Evolutionary conservation across 495 filamentous ascomycete genomes (phyloP).

Genomic region (Penicillium lagena): DNA sequence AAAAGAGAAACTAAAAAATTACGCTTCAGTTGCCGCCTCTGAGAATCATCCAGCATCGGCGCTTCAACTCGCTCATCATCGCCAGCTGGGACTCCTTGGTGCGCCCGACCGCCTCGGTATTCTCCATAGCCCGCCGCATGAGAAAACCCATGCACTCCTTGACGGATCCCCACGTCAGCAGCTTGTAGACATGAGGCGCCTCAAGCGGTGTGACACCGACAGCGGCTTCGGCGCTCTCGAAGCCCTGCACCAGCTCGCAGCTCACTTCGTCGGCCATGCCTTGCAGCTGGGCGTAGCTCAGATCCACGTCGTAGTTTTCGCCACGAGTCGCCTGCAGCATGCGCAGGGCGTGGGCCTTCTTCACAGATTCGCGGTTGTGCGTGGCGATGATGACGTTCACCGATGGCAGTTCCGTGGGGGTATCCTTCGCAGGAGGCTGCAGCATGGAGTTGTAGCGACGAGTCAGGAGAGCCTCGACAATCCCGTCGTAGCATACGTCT

Average conservation of each 20-base stretch:
- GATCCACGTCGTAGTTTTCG: constrained; percentile 43
- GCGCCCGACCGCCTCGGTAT: constrained; percentile 76
- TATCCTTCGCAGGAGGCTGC: constrained; percentile 26
- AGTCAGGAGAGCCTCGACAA: constrained; percentile 51
- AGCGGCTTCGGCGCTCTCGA: constrained; percentile 23
- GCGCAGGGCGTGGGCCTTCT: constrained; percentile 57
- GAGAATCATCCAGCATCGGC: constrained; percentile 48
- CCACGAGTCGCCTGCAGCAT: constrained; percentile 40
- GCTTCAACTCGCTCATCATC: constrained; percentile 63
- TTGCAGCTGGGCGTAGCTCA: constrained; percentile 86
- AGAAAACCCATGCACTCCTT: constrained; percentile 93
- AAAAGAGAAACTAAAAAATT: constrained; percentile 1
- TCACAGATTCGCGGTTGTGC: constrained; percentile 84
- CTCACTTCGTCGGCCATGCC: constrained; percentile 97
- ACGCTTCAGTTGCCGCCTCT: constrained; percentile 15
- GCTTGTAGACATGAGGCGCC: constrained; percentile 70
- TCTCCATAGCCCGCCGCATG: constrained; percentile 80
- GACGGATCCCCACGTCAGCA: constrained; percentile 85
- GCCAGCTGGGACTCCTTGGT: constrained; percentile 70
- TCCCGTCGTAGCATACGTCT: constrained; percentile 56
- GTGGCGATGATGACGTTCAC: constrained; percentile 75
- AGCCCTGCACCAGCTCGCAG: constrained; percentile 64
- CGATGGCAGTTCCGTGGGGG: constrained; percentile 45
- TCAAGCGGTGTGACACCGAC: constrained; percentile 23
- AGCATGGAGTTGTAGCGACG: constrained; percentile 49